A percentile compares a stretch with the other conserved stretches of the same genome.
These are phyloP conservation scores for Scutellaria minor DNA, from an alignment of 257 asterid genomes.

Conservation along the genomic window DNA sequence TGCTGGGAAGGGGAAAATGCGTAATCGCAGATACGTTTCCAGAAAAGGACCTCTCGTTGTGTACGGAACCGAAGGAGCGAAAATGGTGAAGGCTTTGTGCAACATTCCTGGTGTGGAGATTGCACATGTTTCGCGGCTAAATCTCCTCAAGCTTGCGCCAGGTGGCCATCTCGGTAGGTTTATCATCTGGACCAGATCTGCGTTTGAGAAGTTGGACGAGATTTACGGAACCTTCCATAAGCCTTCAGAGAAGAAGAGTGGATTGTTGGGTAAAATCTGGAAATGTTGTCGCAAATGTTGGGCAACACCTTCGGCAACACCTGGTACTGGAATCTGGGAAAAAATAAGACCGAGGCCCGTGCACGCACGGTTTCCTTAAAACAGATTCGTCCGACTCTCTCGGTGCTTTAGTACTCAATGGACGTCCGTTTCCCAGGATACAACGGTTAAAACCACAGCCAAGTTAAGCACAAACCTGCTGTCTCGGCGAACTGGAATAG, in stretches of 20 bases:
- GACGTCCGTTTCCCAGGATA: no score
- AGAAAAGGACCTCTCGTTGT: slow-evolving; percentile 81
- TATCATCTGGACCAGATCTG: slow-evolving; percentile 76
- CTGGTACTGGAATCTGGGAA: no score
- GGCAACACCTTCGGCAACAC: no score
- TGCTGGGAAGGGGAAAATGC: slow-evolving; percentile 82
- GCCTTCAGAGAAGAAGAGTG: slow-evolving; percentile 71
- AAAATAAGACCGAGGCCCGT: no score
- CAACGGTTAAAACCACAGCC: no score
- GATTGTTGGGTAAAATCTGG: no score
- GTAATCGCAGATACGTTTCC: slow-evolving; percentile 71
- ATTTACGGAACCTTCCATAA: slow-evolving; percentile 73
- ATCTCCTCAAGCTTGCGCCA: slow-evolving; percentile 72
- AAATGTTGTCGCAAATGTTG: no score
- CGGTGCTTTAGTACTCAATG: no score
- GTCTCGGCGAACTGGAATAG: no score
- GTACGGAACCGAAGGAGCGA: slow-evolving; percentile 80
- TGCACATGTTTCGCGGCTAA: slow-evolving; percentile 70
- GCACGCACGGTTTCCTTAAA: no score
- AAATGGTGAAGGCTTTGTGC: slow-evolving; percentile 78
- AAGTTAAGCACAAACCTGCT: no score
- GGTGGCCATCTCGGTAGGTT: slow-evolving; percentile 90
- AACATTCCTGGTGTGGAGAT: slow-evolving; percentile 80
- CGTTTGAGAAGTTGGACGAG: slow-evolving; percentile 76
- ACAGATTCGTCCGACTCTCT: no score